Conservation (phyloP, 2,329 filamentous ascomycete species). For the Colletotrichum sp. region DNA sequence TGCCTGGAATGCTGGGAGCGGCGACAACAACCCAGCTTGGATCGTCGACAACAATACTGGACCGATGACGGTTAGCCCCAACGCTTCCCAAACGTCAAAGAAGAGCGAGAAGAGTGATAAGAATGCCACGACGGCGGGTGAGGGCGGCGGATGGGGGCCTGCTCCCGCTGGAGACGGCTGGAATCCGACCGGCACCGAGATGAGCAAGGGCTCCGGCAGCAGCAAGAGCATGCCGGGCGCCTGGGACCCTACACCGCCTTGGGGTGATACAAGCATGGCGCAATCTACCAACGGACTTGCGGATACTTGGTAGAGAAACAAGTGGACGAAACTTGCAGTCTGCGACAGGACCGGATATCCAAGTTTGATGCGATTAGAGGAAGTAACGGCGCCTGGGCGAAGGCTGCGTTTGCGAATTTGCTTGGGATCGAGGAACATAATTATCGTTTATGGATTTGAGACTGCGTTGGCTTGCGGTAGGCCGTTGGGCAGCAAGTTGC, state of each 20-base stretch:
- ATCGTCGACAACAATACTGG: slow-evolving; percentile 6
- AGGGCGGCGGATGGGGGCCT: slow-evolving; percentile 13
- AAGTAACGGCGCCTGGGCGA: neutral
- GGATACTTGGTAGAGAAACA: neutral
- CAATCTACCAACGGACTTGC: slow-evolving; percentile 8
- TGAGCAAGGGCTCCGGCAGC: slow-evolving; percentile 11
- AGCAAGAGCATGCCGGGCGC: slow-evolving; percentile 23
- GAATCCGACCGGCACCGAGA: slow-evolving; percentile 1
- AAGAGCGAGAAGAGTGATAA: slow-evolving; percentile 4
- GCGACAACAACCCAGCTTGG: slow-evolving; percentile 8
- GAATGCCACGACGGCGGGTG: neutral
- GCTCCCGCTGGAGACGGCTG: neutral
- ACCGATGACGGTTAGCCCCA: slow-evolving; percentile 7
- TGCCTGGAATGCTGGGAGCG: neutral
- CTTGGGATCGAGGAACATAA: neutral
- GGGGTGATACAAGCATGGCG: slow-evolving; percentile 16
- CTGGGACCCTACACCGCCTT: slow-evolving; percentile 3
- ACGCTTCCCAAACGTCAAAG: neutral
- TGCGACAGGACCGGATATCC: neutral
- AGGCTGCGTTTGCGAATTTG: neutral
- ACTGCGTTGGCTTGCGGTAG: neutral
- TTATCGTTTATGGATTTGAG: neutral
- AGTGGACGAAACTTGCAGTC: neutral
- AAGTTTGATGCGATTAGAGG: neutral
- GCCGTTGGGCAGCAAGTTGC: neutral